phyloP scores from a whole-genome alignment of 2,329 filamentous ascomycete species.

The Purpureocillium lavendulum region DNA sequence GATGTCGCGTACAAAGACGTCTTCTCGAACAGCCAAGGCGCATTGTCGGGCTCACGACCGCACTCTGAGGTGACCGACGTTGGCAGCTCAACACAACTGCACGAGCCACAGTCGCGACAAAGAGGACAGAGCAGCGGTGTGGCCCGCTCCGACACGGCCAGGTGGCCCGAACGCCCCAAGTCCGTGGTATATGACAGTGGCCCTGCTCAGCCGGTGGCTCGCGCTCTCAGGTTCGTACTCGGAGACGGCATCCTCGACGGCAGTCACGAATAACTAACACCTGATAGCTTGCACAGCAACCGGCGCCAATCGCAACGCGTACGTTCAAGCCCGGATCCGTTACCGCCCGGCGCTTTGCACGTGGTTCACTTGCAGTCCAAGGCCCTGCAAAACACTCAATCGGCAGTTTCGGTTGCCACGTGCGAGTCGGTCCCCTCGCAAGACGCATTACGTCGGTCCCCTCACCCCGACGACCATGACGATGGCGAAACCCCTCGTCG shows the following conservation, averaged over 20 bases:
- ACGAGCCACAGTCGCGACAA: not conserved
- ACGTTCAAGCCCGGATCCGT: too few species aligned
- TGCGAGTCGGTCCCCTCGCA: too few species aligned
- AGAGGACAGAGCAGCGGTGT: not conserved
- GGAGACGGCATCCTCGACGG: too few species aligned
- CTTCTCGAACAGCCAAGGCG: not conserved
- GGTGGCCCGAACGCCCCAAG: constrained; percentile 2
- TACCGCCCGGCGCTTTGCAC: too few species aligned
- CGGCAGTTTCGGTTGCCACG: too few species aligned
- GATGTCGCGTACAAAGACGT: not conserved
- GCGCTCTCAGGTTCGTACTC: constrained; percentile 9
- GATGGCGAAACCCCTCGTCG: not conserved
- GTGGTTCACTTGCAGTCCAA: too few species aligned
- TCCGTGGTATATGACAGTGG: constrained; percentile 3
- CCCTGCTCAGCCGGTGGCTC: constrained; percentile 2
- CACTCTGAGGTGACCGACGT: too few species aligned
- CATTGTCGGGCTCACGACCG: too few species aligned
- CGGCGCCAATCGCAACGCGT: too few species aligned
- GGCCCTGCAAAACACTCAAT: too few species aligned
- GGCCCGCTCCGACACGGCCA: not conserved
- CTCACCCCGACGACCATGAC: not conserved
- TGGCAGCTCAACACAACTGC: not conserved
- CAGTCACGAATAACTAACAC: not conserved
- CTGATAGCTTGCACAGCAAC: not conserved
- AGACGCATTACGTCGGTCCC: not conserved